A percentile compares a stretch with the other conserved stretches of the same genome.
Evolutionary conservation across 768 basidiomycete genomes (phyloP).

Genomic region (Trametes coccinea): DNA sequence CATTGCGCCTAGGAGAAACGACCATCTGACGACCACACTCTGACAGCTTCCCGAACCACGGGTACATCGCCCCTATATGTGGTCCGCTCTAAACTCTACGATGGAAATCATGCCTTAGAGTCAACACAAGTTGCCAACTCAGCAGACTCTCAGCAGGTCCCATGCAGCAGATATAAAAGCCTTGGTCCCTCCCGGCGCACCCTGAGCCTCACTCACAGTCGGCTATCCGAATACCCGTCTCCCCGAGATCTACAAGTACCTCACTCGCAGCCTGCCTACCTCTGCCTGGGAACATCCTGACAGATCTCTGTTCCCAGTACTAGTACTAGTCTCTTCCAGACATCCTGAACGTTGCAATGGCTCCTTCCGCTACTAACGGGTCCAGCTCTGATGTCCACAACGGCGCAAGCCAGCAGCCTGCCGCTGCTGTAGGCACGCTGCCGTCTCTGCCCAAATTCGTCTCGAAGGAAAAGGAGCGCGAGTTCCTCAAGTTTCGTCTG

Average conservation of each 20-base stretch:
- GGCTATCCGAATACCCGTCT: no score
- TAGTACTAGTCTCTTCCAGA: neutral
- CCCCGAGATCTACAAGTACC: no score
- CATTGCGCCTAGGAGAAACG: no score
- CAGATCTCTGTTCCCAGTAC: neutral
- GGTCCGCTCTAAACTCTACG: no score
- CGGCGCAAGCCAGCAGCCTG: neutral
- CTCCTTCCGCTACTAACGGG: neutral
- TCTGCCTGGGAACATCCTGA: neutral
- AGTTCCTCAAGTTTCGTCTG: conserved; percentile 45
- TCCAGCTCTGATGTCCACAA: neutral
- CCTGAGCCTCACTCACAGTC: no score
- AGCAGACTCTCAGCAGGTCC: no score
- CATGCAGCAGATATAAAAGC: no score
- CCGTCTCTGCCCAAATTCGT: conserved; percentile 34
- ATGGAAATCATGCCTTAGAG: no score
- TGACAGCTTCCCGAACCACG: neutral
- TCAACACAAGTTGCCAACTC: no score
- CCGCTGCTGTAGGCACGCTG: neutral
- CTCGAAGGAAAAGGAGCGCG: conserved; percentile 40
- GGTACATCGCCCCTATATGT: neutral
- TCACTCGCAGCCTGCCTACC: neutral
- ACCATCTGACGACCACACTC: neutral
- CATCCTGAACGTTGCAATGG: conserved; percentile 2
- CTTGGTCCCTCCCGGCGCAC: no score